Evolutionary conservation across 169 alveolate species (phyloP).

Genomic region (Blepharisma undulans): DNA sequence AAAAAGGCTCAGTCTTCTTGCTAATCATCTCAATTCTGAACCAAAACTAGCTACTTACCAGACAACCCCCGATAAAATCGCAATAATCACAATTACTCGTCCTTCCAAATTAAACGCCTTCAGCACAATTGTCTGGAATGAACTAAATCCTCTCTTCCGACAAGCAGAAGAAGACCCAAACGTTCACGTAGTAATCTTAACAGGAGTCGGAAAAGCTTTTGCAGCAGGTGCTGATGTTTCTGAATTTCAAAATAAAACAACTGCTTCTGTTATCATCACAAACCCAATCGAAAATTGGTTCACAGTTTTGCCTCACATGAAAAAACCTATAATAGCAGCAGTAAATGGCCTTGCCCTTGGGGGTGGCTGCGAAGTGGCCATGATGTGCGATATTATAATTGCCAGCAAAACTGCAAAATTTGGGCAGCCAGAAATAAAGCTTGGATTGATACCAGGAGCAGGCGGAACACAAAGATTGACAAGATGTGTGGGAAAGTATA

Average conservation of each 20-base stretch:
- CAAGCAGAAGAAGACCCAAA: slow-evolving; percentile 43
- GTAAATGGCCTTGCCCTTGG: slow-evolving; percentile 86
- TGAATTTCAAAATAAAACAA: background rate
- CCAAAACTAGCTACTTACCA: background rate
- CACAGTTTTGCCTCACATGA: slow-evolving; percentile 42
- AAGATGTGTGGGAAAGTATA: slow-evolving; percentile 76
- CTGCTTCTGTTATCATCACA: background rate
- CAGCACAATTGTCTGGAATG: background rate
- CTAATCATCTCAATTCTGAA: background rate
- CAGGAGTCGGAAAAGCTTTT: slow-evolving; percentile 58
- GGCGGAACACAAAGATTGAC: slow-evolving; percentile 87
- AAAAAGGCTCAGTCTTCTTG: background rate
- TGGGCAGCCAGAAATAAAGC: slow-evolving; percentile 85
- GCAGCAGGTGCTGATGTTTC: slow-evolving; percentile 67
- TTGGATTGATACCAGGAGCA: slow-evolving; percentile 79
- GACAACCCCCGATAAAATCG: slow-evolving; percentile 1
- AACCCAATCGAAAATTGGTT: slow-evolving; percentile 48
- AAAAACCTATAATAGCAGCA: slow-evolving; percentile 85
- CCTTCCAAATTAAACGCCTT: slow-evolving; percentile 29
- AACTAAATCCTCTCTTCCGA: background rate
- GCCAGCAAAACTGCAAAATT: slow-evolving; percentile 81
- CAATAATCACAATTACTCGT: background rate
- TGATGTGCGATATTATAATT: slow-evolving; percentile 83
- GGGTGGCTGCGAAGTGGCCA: slow-evolving; percentile 89
- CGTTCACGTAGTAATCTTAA: slow-evolving; percentile 51